Evolutionary conservation across 768 basidiomycete genomes (phyloP).

Genomic region (Pleurotus eryngii): DNA sequence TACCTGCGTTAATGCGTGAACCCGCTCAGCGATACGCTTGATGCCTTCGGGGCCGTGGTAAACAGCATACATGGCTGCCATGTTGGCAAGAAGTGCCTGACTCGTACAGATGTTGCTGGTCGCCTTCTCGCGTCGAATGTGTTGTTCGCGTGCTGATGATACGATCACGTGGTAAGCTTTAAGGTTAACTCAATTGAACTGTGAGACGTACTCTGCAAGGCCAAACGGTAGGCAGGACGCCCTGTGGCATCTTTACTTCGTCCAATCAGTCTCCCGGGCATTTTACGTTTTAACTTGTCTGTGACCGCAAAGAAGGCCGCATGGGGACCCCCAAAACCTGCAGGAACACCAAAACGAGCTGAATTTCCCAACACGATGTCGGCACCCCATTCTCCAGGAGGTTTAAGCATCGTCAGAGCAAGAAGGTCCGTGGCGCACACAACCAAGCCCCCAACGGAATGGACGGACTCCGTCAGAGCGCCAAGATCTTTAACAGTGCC

Average conservation of each 20-base stretch:
- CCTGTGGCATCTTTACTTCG: slow-evolving; percentile 83
- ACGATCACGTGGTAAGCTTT: not conserved
- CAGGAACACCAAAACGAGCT: slow-evolving; percentile 93
- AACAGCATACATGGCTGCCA: slow-evolving; percentile 98
- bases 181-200: not conserved
- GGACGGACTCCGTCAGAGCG: slow-evolving; percentile 61
- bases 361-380: slow-evolving; percentile 95
- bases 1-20: slow-evolving; percentile 84
- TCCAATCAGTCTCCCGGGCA: slow-evolving; percentile 97
- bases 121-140: slow-evolving; percentile 96
- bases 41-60: slow-evolving; percentile 93
- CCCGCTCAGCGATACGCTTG: slow-evolving; percentile 79
- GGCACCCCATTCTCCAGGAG: slow-evolving; percentile 98
- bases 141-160: slow-evolving; percentile 82
- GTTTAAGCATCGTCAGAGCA: slow-evolving; percentile 87
- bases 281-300: slow-evolving; percentile 90
- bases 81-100: slow-evolving; percentile 96
- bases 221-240: slow-evolving; percentile 85
- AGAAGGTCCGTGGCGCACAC: slow-evolving; percentile 90
- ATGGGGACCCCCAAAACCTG: slow-evolving; percentile 97
- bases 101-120: slow-evolving; percentile 99
- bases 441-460: slow-evolving; percentile 75
- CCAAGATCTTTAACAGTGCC: slow-evolving; percentile 77
- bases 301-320: slow-evolving; percentile 96
- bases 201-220: slow-evolving; percentile 81